These are phyloP conservation scores for Tritrichomonas musculus DNA, from an alignment of 208 protist genomes.

Conservation along the genomic window DNA sequence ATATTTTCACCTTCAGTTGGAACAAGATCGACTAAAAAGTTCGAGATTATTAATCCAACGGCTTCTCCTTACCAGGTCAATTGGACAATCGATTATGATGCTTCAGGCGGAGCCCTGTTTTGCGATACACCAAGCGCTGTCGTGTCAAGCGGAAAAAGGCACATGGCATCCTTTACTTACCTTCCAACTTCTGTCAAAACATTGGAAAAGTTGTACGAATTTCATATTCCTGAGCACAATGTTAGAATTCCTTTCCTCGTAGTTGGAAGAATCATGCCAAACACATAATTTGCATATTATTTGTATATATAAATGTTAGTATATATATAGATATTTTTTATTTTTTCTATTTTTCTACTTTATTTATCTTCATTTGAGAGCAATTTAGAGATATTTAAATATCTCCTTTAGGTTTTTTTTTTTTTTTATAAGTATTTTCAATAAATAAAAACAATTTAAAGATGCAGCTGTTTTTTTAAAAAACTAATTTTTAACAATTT, in stretches of 20 bases:
- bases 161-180: not conserved
- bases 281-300: too few species aligned
- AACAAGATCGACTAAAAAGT: not conserved
- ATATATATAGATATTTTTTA: too few species aligned
- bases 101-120: not conserved
- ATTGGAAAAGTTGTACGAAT: not conserved
- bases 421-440: too few species aligned
- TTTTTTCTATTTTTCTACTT: too few species aligned
- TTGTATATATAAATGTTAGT: too few species aligned
- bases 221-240: not conserved
- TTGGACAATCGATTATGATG: not conserved
- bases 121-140: not conserved
- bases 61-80: not conserved
- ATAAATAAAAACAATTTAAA: too few species aligned
- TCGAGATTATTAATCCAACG: not conserved
- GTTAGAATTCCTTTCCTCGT: not conserved
- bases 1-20: not conserved
- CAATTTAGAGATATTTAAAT: too few species aligned
- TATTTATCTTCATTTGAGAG: too few species aligned
- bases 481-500: too few species aligned
- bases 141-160: not conserved
- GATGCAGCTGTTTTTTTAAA: too few species aligned
- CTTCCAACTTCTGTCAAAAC: not conserved
- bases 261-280: constrained; percentile 26
- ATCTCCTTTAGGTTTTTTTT: too few species aligned